Evolutionary conservation across 352 stramenopile genomes (phyloP), one percentile per base, ranked within the genome.

Genomic region (Phytophthora vignae): DNA sequence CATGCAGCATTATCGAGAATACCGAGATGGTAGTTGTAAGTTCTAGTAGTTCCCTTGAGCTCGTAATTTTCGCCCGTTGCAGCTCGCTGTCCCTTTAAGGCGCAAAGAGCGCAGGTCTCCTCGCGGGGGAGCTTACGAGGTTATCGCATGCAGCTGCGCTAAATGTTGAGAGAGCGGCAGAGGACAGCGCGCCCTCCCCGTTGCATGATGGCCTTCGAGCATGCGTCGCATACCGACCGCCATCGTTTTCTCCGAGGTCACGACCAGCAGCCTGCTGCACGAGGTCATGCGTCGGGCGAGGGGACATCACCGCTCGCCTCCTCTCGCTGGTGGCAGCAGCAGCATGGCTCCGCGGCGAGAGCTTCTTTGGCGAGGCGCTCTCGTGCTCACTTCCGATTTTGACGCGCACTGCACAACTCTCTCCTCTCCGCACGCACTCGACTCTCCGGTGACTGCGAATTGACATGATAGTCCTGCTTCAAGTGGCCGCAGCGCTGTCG

Each of bases 391-490:
- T 75, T 67, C 44, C 56, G 31, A 54, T 49, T 74, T 54, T 42
- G 64, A 72, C 69, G 19, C 64, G 57, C 57, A 64, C 31, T 19
- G 1, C 46, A 67, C 62, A 63, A 40, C 49, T 49, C 38, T 57
- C 25, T 29, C 36, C 55, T 3, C 40, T 15, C 40, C 12, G 21
- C 60, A 55, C 52, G 22, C 22, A 25, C 22, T 64, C 29, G 59
- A 25, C 14, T 55, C 42, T 56, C 29, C n/a, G 27, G 46, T 49
- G 48, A 42, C 58, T 36, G n/a, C 31, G 27, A 46, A 46, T 57
- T 33, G n/a, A 12, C 48, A 79, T 79, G 72, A 79, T 68, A 42
- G 5, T 73, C 10, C 55, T 69, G 52, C 63, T 70, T n/a, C 60
- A 69, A 72, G 49, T 74, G 11, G 49, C 56, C 10, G 55, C 71